Percentiles rank a stretch among this genome's conserved stretches.
Evolutionary conservation across 1,284 basidiomycete genomes (phyloP).

Genomic region (Naganishia albida): DNA sequence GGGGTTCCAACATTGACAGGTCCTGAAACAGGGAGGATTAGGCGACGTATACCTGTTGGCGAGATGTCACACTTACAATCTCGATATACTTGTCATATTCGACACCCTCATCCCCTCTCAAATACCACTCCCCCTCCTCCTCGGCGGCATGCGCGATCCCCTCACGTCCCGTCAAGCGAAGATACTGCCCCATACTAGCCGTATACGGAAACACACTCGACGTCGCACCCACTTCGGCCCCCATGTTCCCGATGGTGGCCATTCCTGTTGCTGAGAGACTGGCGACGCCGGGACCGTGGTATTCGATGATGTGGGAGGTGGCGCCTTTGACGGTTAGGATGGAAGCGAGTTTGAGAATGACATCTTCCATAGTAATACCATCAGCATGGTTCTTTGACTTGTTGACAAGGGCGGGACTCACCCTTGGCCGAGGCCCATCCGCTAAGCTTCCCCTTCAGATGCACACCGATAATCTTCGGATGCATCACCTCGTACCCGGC

Average conservation of each 20-base stretch:
- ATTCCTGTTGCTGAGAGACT: conserved; percentile 85
- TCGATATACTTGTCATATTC: conserved; percentile 89
- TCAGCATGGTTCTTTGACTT: conserved; percentile 57
- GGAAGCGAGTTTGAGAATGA: conserved; percentile 26
- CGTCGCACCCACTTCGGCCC: conserved; percentile 95
- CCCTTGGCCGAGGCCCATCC: conserved; percentile 85
- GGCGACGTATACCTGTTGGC: background rate
- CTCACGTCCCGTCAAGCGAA: conserved; percentile 79
- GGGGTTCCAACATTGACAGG: conserved; percentile 82
- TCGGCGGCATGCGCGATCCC: conserved; percentile 80
- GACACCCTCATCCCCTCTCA: conserved; percentile 74
- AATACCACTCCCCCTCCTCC: conserved; percentile 65
- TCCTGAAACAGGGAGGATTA: conserved; percentile 58
- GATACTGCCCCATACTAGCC: conserved; percentile 76
- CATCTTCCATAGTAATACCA: conserved; percentile 49
- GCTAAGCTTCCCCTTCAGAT: conserved; percentile 76
- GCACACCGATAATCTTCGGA: conserved; percentile 79
- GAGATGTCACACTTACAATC: conserved; percentile 61
- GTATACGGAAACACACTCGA: conserved; percentile 94
- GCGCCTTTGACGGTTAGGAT: conserved; percentile 64
- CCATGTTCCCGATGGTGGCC: conserved; percentile 93
- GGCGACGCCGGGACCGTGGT: conserved; percentile 85
- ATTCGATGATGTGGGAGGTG: conserved; percentile 89
- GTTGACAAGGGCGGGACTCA: conserved; percentile 59
- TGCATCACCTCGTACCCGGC: conserved; percentile 96